A percentile compares a stretch with the other conserved stretches of the same genome.
These are phyloP conservation scores for Populus deltoides DNA, from an alignment of 345 rosid genomes.

Conservation along the genomic window DNA sequence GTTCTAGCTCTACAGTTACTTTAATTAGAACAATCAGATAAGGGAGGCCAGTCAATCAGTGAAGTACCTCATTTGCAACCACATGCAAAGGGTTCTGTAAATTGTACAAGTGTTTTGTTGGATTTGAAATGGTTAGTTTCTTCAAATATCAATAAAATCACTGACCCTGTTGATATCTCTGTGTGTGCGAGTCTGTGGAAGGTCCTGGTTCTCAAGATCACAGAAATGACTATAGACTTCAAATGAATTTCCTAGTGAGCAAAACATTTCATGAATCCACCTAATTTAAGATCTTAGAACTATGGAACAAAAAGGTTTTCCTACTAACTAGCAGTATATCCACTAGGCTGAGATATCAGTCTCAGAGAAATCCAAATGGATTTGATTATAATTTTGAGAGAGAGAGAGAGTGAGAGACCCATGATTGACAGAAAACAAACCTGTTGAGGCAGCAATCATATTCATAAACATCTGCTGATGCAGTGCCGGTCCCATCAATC, in stretches of 20 bases:
- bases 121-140: neutral
- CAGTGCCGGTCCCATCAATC: constrained; percentile 43
- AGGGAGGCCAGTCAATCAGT: neutral
- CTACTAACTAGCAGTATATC: neutral
- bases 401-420: neutral
- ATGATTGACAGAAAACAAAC: constrained; percentile 36
- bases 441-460: constrained; percentile 84
- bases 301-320: neutral
- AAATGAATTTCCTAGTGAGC: neutral
- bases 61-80: neutral
- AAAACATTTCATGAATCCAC: neutral
- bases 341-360: neutral
- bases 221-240: neutral
- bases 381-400: neutral
- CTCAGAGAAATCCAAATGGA: neutral
- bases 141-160: neutral
- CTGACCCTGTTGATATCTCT: neutral
- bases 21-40: neutral
- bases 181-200: neutral
- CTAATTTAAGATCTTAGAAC: neutral
- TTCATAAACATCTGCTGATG: constrained; percentile 70
- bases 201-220: neutral
- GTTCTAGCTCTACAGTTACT: neutral
- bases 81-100: neutral
- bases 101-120: neutral